These are phyloP conservation scores for Colletotrichum sp. DNA, from an alignment of 2,329 filamentous ascomycete genomes.

Conservation along the genomic window DNA sequence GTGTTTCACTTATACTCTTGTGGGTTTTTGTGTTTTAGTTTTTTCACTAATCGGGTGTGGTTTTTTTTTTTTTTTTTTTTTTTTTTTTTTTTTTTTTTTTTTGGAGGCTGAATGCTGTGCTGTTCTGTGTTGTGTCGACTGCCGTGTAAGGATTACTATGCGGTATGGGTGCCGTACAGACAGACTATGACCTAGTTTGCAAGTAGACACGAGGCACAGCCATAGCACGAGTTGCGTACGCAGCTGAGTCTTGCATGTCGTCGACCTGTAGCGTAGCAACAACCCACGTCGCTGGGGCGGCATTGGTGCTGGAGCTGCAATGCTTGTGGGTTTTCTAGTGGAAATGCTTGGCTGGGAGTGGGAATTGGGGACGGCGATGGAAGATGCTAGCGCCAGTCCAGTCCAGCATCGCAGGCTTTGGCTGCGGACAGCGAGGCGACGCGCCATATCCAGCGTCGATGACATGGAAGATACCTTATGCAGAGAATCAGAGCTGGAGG, in stretches of 20 bases:
- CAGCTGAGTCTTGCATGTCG: neutral
- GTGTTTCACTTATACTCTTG: no score
- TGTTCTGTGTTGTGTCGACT: neutral
- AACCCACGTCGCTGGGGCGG: neutral
- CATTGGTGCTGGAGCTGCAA: neutral
- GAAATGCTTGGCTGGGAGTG: neutral
- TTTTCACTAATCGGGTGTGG: no score
- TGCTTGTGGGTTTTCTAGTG: neutral
- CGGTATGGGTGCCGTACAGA: neutral
- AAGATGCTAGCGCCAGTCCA: neutral
- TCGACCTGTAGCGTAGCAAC: neutral
- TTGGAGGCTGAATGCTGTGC: neutral
- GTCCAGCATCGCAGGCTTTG: neutral
- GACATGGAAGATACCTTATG: neutral
- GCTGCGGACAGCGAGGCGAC: neutral
- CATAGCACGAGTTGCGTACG: neutral
- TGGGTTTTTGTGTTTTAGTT: no score
- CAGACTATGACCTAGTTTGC: neutral
- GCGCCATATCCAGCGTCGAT: neutral
- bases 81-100: no score
- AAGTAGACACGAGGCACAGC: neutral
- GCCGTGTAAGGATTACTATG: neutral
- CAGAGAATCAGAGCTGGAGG: neutral
- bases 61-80: no score
- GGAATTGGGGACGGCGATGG: neutral